A percentile compares a stretch with the other conserved stretches of the same genome.
phyloP scores from a whole-genome alignment of 495 filamentous ascomycete species.

The Letharia lupina region DNA sequence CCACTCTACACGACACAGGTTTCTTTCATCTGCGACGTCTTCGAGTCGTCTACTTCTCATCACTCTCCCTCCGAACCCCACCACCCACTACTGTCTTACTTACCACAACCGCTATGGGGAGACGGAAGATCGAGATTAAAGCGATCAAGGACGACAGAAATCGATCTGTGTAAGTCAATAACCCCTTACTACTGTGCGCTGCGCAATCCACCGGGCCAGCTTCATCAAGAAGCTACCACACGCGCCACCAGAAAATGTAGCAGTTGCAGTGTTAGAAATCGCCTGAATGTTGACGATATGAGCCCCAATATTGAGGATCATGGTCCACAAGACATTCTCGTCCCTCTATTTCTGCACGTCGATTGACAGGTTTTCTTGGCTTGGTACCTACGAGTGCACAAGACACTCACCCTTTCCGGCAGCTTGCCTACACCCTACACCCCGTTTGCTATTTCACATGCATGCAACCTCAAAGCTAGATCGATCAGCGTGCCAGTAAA shows the following conservation, averaged over 20 bases:
- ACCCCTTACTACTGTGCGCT: background rate
- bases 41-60: constrained; percentile 8
- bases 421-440: background rate
- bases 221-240: background rate
- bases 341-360: too few species aligned
- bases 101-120: constrained; percentile 42
- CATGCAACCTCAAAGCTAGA: constrained; percentile 8
- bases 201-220: constrained; percentile 6
- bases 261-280: too few species aligned
- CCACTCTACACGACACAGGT: background rate
- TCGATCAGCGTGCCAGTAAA: background rate
- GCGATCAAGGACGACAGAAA: constrained; percentile 99
- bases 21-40: background rate
- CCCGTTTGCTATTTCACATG: constrained; percentile 13
- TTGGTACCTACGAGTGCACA: too few species aligned
- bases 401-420: too few species aligned
- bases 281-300: too few species aligned
- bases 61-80: constrained; percentile 8
- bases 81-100: constrained; percentile 1
- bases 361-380: too few species aligned
- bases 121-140: constrained; percentile 95
- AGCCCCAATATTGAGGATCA: too few species aligned
- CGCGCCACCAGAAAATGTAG: too few species aligned
- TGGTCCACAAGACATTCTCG: too few species aligned
- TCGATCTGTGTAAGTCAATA: constrained; percentile 82